Percentiles rank a stretch among this genome's conserved stretches.
Evolutionary conservation across 192 early-diverging fungal species (phyloP).

Genomic region (Coemansia sp.): DNA sequence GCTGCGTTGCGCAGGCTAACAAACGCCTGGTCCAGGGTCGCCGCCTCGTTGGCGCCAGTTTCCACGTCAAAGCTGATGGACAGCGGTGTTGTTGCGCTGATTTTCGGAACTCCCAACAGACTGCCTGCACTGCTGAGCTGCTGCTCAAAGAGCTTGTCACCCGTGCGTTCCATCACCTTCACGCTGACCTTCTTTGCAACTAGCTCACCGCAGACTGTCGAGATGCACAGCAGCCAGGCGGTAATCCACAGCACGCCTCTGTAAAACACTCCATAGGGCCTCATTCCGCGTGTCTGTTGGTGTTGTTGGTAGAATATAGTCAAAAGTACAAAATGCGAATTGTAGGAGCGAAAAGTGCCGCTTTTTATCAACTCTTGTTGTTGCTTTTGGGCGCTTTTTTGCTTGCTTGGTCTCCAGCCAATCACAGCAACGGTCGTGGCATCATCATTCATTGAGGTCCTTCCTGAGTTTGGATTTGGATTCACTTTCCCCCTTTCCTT

Average conservation of each 20-base stretch:
- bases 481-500: neutral
- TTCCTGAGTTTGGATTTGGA: constrained; percentile 5
- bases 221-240: constrained; percentile 7
- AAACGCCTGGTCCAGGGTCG: constrained; percentile 42
- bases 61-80: constrained; percentile 27
- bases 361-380: too few relatives aligned
- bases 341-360: neutral
- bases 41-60: neutral
- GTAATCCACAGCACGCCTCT: constrained; percentile 6
- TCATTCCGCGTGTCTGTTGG: too few relatives aligned
- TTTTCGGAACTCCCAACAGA: constrained; percentile 19
- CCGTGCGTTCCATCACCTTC: constrained; percentile 46
- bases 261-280: neutral
- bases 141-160: constrained; percentile 44
- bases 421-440: constrained; percentile 31
- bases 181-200: constrained; percentile 27
- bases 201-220: constrained; percentile 11
- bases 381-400: neutral
- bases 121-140: constrained; percentile 18
- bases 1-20: constrained; percentile 36
- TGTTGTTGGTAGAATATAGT: neutral
- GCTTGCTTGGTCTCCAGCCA: constrained; percentile 9
- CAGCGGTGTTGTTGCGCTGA: constrained; percentile 33
- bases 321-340: neutral
- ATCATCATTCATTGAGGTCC: neutral